A percentile compares a stretch with the other conserved stretches of the same genome.
Evolutionary conservation across 1,284 basidiomycete genomes (phyloP).

Genomic region (Trametes sp.): DNA sequence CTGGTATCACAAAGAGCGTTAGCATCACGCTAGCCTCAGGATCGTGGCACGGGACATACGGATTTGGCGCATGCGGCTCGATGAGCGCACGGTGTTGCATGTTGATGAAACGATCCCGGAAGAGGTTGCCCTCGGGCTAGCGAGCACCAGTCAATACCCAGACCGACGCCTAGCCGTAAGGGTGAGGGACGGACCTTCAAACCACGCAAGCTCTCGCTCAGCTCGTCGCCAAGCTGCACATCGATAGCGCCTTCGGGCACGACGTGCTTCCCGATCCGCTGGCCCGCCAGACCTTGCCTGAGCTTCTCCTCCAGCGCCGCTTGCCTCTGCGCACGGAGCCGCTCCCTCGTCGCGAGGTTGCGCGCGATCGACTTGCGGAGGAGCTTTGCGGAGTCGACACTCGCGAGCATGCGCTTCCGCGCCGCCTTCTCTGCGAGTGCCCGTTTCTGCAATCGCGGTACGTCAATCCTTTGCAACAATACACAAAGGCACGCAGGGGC

Average conservation of each 20-base stretch:
- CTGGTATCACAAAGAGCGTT: constrained; percentile 45
- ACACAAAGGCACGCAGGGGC: too few species aligned
- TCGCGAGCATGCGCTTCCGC: constrained; percentile 64
- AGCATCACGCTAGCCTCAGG: not conserved
- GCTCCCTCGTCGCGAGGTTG: constrained; percentile 50
- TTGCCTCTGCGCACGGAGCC: constrained; percentile 50
- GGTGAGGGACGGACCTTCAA: constrained; percentile 68
- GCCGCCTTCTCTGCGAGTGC: constrained; percentile 62
- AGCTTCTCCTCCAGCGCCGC: constrained; percentile 52
- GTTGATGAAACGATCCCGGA: constrained; percentile 88
- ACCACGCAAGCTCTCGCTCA: constrained; percentile 85
- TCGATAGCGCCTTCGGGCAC: constrained; percentile 77
- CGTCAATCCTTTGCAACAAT: too few species aligned
- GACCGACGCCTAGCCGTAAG: not conserved
- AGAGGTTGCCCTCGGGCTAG: constrained; percentile 92
- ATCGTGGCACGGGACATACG: constrained; percentile 58
- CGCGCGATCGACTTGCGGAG: constrained; percentile 56
- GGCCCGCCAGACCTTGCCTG: constrained; percentile 66
- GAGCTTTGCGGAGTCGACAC: constrained; percentile 61
- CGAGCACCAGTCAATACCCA: not conserved
- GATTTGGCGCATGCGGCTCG: constrained; percentile 76
- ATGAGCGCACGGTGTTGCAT: constrained; percentile 81
- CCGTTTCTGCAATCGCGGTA: constrained; percentile 58
- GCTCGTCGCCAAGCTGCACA: constrained; percentile 92
- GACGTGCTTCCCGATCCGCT: constrained; percentile 79